These are phyloP conservation scores for Nothopassalora personata DNA, from an alignment of 2,329 filamentous ascomycete genomes.

Conservation along the genomic window DNA sequence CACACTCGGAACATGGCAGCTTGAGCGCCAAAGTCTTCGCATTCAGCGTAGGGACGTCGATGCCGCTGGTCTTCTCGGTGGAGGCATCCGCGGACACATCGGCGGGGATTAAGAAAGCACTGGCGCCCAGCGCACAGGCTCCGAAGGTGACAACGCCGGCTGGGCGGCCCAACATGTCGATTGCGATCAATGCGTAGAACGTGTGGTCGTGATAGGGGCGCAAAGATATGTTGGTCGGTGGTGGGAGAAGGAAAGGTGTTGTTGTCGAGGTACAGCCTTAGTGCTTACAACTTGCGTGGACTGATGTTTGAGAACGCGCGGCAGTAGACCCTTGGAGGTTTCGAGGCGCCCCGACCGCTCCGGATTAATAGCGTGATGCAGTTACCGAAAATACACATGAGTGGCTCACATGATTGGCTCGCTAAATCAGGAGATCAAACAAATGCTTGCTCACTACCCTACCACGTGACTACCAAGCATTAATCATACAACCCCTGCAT, in stretches of 20 bases:
- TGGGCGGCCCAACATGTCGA: constrained; percentile 30
- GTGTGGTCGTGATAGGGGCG: background rate
- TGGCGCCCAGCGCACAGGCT: constrained; percentile 29
- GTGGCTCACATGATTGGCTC: too few relatives aligned
- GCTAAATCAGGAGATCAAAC: too few relatives aligned
- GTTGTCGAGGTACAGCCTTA: background rate
- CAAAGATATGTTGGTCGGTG: background rate
- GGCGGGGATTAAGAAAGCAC: constrained; percentile 52
- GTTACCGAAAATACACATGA: too few relatives aligned
- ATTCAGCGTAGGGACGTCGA: constrained; percentile 26
- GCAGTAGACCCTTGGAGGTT: background rate
- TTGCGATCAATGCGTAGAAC: constrained; percentile 12
- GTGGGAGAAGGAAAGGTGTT: background rate
- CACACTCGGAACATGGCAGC: constrained; percentile 53
- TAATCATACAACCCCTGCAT: too few relatives aligned
- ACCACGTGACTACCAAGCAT: too few relatives aligned
- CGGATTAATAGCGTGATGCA: too few relatives aligned
- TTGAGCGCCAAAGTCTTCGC: constrained; percentile 42
- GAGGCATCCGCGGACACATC: constrained; percentile 36
- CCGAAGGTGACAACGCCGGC: constrained; percentile 26
- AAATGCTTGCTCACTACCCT: too few relatives aligned
- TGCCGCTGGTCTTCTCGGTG: constrained; percentile 23
- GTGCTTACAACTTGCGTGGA: background rate
- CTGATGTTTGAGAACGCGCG: background rate
- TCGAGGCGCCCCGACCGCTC: too few relatives aligned